These are phyloP conservation scores for Sporothrix inflata DNA, from an alignment of 2,329 filamentous ascomycete genomes.

Conservation along the genomic window DNA sequence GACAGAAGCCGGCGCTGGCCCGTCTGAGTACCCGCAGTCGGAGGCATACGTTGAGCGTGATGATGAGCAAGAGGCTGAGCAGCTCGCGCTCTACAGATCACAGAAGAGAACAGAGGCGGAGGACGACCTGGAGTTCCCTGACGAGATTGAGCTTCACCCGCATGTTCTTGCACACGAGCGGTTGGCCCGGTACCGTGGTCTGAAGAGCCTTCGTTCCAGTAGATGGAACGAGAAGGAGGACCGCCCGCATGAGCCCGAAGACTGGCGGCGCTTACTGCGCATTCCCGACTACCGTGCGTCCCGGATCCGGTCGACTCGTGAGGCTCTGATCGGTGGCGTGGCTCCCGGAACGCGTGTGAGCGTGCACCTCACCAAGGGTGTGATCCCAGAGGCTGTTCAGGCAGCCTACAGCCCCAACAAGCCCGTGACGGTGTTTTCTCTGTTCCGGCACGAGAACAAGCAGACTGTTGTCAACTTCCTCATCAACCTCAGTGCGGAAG, in stretches of 20 bases:
- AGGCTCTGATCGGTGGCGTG: conserved; percentile 87
- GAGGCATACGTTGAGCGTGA: conserved; percentile 88
- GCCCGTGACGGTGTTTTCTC: conserved; percentile 78
- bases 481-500: conserved; percentile 80
- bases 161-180: conserved; percentile 84
- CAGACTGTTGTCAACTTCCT: conserved; percentile 87
- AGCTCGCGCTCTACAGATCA: conserved; percentile 79
- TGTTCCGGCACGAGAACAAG: conserved; percentile 95
- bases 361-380: conserved; percentile 61
- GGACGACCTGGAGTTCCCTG: conserved; percentile 93
- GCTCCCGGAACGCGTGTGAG: conserved; percentile 80
- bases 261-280: conserved; percentile 84
- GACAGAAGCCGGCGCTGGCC: conserved; percentile 67
- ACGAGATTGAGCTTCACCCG: conserved; percentile 93
- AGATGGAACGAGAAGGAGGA: conserved; percentile 90
- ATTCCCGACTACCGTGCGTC: conserved; percentile 89
- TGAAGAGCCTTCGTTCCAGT: conserved; percentile 89
- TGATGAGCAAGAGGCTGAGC: conserved; percentile 75
- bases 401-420: conserved; percentile 55
- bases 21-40: conserved; percentile 90
- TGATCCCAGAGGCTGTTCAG: conserved; percentile 45
- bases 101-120: conserved; percentile 81
- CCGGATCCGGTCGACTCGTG: conserved; percentile 73
- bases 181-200: conserved; percentile 80
- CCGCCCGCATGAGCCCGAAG: conserved; percentile 80